Evolutionary conservation across 305 asterid genomes (phyloP).

Genomic region (Vinca major): DNA sequence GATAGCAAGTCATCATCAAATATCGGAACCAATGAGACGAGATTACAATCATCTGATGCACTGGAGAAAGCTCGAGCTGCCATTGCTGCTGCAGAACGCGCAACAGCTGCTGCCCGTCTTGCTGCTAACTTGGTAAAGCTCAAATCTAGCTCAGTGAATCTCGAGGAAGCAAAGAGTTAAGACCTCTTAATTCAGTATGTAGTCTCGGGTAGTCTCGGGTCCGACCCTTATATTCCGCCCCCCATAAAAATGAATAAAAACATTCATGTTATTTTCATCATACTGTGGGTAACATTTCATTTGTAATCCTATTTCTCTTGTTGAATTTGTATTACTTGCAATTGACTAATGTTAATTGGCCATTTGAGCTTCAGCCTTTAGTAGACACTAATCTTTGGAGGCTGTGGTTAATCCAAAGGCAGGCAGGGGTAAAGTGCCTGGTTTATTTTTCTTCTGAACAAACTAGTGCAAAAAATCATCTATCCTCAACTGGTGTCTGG

Average conservation of each 20-base stretch:
- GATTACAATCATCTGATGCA: constrained; percentile 36
- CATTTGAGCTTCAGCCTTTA: too few species aligned
- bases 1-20: constrained; percentile 18
- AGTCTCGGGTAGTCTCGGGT: too few species aligned
- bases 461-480: background rate
- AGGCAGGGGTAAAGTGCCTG: background rate
- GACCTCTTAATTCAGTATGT: background rate
- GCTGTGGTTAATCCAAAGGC: too few species aligned
- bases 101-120: constrained; percentile 79
- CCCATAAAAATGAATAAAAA: too few species aligned
- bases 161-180: constrained; percentile 24
- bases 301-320: background rate
- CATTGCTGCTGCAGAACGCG: constrained; percentile 82
- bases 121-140: constrained; percentile 63
- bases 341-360: background rate
- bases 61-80: constrained; percentile 66
- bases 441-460: background rate
- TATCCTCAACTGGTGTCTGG: too few species aligned
- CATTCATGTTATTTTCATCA: background rate
- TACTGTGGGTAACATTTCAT: background rate
- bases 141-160: constrained; percentile 27
- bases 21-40: constrained; percentile 22
- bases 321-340: background rate
- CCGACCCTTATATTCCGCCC: too few species aligned
- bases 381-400: too few species aligned